Evolutionary conservation across 805 yeast genomes (phyloP).

Genomic region (Myxozyma lipomycoides): DNA sequence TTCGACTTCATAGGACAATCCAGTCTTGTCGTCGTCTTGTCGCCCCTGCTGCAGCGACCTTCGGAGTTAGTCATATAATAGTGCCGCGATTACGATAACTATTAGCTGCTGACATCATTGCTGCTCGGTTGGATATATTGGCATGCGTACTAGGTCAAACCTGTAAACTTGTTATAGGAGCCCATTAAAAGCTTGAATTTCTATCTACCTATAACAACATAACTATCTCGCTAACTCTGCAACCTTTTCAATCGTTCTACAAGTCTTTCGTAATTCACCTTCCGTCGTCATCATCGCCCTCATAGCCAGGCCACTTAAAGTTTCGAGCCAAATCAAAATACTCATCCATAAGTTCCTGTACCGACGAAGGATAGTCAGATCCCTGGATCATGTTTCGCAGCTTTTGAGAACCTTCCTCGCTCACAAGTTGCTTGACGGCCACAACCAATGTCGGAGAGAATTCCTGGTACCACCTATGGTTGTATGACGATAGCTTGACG

Average conservation of each 20-base stretch:
- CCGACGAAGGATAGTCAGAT: constrained; percentile 58
- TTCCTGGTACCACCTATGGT: constrained; percentile 94
- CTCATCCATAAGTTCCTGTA: constrained; percentile 53
- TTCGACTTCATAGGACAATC: too few species aligned
- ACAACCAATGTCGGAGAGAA: constrained; percentile 25
- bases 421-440: constrained; percentile 20
- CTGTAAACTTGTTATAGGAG: too few species aligned
- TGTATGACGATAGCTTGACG: constrained; percentile 90
- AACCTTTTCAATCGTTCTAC: background rate
- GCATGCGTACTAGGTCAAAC: too few species aligned
- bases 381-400: constrained; percentile 58
- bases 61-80: too few species aligned
- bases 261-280: background rate
- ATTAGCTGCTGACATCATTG: too few species aligned
- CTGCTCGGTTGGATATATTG: too few species aligned
- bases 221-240: background rate
- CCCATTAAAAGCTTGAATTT: too few species aligned
- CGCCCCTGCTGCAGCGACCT: too few species aligned
- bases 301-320: constrained; percentile 46
- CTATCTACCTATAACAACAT: too few species aligned
- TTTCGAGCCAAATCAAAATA: constrained; percentile 47
- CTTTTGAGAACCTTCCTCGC: constrained; percentile 28
- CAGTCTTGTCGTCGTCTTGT: too few species aligned
- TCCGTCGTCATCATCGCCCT: constrained; percentile 28
- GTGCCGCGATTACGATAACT: too few species aligned